Conservation (phyloP, 192 early-diverging fungal species). For the Coemansia sp. region DNA sequence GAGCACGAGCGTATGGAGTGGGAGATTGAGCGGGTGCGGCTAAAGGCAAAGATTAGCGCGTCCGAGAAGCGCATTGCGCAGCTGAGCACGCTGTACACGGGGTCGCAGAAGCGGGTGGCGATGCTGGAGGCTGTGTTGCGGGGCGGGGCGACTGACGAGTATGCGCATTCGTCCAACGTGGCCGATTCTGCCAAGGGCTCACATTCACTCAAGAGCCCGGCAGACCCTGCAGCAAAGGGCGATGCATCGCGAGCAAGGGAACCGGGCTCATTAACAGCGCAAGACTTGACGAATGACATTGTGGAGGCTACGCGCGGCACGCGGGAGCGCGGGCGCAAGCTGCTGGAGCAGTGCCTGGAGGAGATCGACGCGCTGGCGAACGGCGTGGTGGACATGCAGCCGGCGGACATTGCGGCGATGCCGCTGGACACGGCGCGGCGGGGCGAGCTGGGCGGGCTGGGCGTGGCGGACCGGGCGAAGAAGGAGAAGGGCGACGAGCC, state of each 20-base stretch:
- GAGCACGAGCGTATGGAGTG: conserved; percentile 44
- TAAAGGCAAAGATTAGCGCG: conserved; percentile 36
- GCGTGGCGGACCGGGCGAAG: not conserved
- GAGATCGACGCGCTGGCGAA: conserved; percentile 31
- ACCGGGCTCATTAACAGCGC: no score
- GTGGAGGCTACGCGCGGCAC: conserved; percentile 14
- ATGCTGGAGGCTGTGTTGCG: conserved; percentile 24
- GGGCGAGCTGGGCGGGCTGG: not conserved
- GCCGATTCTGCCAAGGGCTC: no score
- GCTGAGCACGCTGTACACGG: conserved; percentile 12
- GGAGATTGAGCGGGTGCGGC: conserved; percentile 43
- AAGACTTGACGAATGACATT: no score
- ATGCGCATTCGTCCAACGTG: no score
- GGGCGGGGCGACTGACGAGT: no score
- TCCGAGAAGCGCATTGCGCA: conserved; percentile 44
- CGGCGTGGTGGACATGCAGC: not conserved
- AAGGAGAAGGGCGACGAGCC: not conserved
- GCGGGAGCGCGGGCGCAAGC: conserved; percentile 17
- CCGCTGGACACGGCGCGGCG: not conserved
- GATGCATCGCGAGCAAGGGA: no score
- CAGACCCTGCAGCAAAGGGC: no score
- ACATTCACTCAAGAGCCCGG: no score
- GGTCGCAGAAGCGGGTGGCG: conserved; percentile 31
- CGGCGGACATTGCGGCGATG: not conserved
- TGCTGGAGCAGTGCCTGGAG: conserved; percentile 27